Evolutionary conservation across 78 protist species (phyloP), one percentile per base, ranked within the genome.

Genomic region (Acrasis kona): DNA sequence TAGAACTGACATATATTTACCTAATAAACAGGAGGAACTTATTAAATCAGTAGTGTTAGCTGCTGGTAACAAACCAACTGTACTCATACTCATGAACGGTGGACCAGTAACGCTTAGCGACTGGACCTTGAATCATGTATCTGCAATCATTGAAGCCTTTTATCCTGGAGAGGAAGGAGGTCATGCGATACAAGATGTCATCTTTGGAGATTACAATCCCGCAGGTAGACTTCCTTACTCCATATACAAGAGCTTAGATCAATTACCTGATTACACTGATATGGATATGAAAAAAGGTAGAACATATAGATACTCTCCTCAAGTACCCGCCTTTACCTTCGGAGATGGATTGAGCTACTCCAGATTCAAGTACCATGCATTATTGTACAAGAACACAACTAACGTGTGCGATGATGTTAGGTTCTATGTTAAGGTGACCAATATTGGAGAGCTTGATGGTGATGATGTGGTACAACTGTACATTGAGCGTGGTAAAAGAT

Each of bases 151-250:
- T 37, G 79, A 81, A 37, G 72, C 85, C 5, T 77, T 77, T 38
- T 65, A 82, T 35, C 89, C 89, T 9, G 86, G 80, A 27, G 0
- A 5, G 0, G 0, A 41, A 9, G 89, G 89, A 5, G 86, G 76
- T 10, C 9, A 1, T 19, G 86, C 86, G 7, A 0, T 85, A 28
- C 86, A 80, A 3, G 27, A 40, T n/a, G 58, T 81, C 27, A 58
- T 84, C 37, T 75, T 82, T 61, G 88, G 77, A 58, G 77, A 7
- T 35, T 4, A 80, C 84, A 72, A 71, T 19, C 84, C 79, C 66
- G 71, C 81, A 8, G 84, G 84, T 19, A 80, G 61, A 61, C 10
- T 71, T 57, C 80, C 84, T 41, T n/a, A n/a, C n/a, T n/a, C n/a
- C n/a, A n/a, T n/a, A n/a, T n/a, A n/a, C n/a, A n/a, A n/a, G n/a